phyloP scores from a whole-genome alignment of 1,139 yeast species.

The Lodderomyces orthopsilosis region DNA sequence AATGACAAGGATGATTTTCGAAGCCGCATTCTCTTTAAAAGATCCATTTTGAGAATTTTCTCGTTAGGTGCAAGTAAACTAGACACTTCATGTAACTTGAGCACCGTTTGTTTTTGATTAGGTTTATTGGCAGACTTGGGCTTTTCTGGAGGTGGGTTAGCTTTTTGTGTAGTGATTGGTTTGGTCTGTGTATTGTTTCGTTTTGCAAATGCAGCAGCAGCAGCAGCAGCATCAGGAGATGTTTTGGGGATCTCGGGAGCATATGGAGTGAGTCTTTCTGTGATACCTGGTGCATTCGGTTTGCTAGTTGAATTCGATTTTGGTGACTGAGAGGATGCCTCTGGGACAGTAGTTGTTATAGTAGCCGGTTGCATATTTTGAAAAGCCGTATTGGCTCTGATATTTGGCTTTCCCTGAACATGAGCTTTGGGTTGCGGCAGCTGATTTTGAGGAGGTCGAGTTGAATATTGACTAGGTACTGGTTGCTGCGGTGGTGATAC shows the following conservation, averaged over 20 bases:
- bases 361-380: too few relatives aligned
- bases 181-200: constrained; percentile 3
- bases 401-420: constrained; percentile 14
- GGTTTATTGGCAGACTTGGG: background rate
- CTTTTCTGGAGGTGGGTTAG: constrained; percentile 16
- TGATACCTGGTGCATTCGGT: background rate
- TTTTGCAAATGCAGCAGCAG: constrained; percentile 15
- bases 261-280: background rate
- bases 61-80: constrained; percentile 33
- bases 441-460: constrained; percentile 3
- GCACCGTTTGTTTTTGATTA: constrained; percentile 10
- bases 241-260: constrained; percentile 1
- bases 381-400: constrained; percentile 15
- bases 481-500: constrained; percentile 4
- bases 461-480: background rate
- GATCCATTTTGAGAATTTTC: constrained; percentile 44
- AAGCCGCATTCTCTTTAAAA: constrained; percentile 37
- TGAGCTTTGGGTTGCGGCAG: background rate
- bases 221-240: constrained; percentile 11
- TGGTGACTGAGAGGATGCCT: constrained; percentile 1
- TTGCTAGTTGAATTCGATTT: background rate
- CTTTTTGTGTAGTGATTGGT: background rate
- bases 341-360: background rate
- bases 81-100: constrained; percentile 36
- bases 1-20: constrained; percentile 23